phyloP scores from a whole-genome alignment of 768 basidiomycete species.

The Trametes cinnabarina region DNA sequence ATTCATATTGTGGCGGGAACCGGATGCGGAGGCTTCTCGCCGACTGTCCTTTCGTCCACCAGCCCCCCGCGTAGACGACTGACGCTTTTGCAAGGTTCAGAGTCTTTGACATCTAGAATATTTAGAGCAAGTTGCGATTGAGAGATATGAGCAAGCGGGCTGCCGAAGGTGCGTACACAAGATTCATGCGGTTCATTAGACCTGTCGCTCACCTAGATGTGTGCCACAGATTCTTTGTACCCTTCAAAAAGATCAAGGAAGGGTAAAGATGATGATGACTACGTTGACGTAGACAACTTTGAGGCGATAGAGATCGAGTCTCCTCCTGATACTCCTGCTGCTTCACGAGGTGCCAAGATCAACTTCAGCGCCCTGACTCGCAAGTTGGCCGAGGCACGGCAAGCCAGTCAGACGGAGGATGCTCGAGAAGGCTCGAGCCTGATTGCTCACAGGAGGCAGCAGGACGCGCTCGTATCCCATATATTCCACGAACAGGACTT shows the following conservation, averaged over 20 bases:
- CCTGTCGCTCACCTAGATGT: not conserved
- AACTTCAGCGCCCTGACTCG: slow-evolving; percentile 83
- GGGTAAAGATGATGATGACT: slow-evolving; percentile 52
- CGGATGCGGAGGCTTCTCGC: not conserved
- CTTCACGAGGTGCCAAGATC: slow-evolving; percentile 77
- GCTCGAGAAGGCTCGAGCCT: slow-evolving; percentile 49
- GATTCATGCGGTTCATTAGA: too few species aligned
- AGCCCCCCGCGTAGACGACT: not conserved
- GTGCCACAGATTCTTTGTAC: slow-evolving; percentile 25
- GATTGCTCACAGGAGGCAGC: slow-evolving; percentile 66
- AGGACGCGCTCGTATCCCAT: slow-evolving; percentile 74
- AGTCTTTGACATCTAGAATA: not conserved
- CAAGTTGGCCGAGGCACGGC: slow-evolving; percentile 65
- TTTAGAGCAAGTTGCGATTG: not conserved
- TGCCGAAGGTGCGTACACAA: slow-evolving; percentile 29
- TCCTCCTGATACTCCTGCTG: slow-evolving; percentile 38
- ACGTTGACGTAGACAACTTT: slow-evolving; percentile 55
- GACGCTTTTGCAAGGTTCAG: not conserved
- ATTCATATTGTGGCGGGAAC: not conserved
- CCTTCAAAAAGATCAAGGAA: slow-evolving; percentile 43
- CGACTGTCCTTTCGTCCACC: not conserved
- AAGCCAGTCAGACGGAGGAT: slow-evolving; percentile 40
- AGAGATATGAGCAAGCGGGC: slow-evolving; percentile 27
- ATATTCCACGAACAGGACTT: slow-evolving; percentile 87
- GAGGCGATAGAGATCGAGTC: slow-evolving; percentile 32